phyloP scores from a whole-genome alignment of 164 flowering plant species.

The Piper longum region DNA sequence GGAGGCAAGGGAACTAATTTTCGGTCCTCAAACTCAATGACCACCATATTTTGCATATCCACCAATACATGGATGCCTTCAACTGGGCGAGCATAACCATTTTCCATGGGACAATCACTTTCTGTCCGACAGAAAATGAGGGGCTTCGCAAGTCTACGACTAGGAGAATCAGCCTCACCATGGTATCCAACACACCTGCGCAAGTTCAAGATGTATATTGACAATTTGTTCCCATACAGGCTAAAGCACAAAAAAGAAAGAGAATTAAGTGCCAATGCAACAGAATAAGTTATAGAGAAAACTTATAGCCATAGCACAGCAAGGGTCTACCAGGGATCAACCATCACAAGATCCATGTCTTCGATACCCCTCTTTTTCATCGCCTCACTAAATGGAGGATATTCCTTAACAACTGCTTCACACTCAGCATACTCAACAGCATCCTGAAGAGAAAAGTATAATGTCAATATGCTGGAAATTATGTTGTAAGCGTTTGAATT shows the following conservation, averaged over 20 bases:
- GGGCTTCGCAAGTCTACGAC: conserved; percentile 80
- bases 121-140: conserved; percentile 90
- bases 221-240: not conserved
- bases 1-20: conserved; percentile 85
- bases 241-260: not conserved
- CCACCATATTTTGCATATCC: conserved; percentile 88
- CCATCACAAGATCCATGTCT: conserved; percentile 97
- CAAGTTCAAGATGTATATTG: not conserved
- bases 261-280: not conserved
- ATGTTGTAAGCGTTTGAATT: too few species aligned
- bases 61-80: conserved; percentile 77
- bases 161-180: conserved; percentile 78
- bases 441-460: conserved; percentile 31
- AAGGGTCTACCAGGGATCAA: conserved; percentile 61
- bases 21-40: conserved; percentile 81
- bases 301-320: conserved; percentile 8
- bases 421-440: conserved; percentile 93
- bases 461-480: not conserved
- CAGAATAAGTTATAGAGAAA: not conserved
- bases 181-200: conserved; percentile 88
- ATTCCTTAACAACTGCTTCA: conserved; percentile 82
- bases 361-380: conserved; percentile 91
- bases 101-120: conserved; percentile 93
- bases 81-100: conserved; percentile 94
- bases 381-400: conserved; percentile 75